Evolutionary conservation across 345 rosid species (phyloP), one percentile per base, ranked within the genome.

Genomic region (Eucalyptus sp.): DNA sequence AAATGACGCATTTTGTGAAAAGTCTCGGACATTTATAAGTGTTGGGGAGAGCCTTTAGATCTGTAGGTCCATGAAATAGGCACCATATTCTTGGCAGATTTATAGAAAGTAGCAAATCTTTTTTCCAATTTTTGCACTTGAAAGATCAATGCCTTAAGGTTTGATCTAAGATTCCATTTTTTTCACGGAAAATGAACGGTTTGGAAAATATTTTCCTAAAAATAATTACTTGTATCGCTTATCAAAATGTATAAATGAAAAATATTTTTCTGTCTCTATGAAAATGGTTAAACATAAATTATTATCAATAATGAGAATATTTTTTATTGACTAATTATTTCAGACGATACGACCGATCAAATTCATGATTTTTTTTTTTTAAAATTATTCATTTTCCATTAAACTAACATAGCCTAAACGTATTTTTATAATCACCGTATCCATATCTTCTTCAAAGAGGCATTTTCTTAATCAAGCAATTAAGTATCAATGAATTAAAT

Each of bases 261-360:
- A 56, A 22, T 56, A 56, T 56, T 8, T 56, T 56, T 9, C 1
- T n/a, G 3, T 56, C 27, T 20, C 10, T 56, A 56, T 24, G 27
- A 24, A 56, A 56, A 9, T 22, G 6, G 9, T 56, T 22, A 24
- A 56, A 56, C 13, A 56, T 56, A 56, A 56, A 24, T 56, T 56
- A 56, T 56, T 24, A 56, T 24, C 29, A 22, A 56, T 56, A 24
- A 56, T 24, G 13, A 56, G 4, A 56, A 56, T 56, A 56, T 56
- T 56, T 56, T 24, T 56, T 56, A 56, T 56, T 22, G 6, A 56
- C 13, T 24, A 56, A 56, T 56, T 56, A 24, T 24, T 24, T 56
- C 0, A 24, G 1, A 4, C 3, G 6, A 56, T 56, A 56, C 6
- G 0, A 4, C 0, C 1, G 1, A 56, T 56, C 5, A 56, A 24